Evolutionary conservation across 495 filamentous ascomycete genomes (phyloP).

Genomic region (Neurospora africana): DNA sequence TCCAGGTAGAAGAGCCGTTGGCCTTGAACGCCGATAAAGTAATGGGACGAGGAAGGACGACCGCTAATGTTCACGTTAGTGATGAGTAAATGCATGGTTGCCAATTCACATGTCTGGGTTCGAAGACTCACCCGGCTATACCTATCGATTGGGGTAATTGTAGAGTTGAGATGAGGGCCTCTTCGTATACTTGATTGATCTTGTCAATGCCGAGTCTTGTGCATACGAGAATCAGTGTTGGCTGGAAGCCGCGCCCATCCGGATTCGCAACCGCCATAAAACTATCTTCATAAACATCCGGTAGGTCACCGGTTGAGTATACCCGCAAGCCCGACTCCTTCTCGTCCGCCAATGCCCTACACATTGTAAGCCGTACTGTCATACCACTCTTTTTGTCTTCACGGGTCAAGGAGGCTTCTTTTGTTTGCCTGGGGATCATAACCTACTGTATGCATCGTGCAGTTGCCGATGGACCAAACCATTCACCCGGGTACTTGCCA

Average conservation of each 20-base stretch:
- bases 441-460: conserved; percentile 90
- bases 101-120: neutral
- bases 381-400: neutral
- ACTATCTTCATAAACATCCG: conserved; percentile 84
- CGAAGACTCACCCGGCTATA: conserved; percentile 74
- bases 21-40: conserved; percentile 93
- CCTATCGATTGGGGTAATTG: conserved; percentile 85
- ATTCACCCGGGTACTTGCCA: conserved; percentile 91
- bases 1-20: conserved; percentile 89
- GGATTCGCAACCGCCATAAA: conserved; percentile 65
- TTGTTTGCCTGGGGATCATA: neutral
- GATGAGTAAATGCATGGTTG: neutral
- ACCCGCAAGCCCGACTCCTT: conserved; percentile 55
- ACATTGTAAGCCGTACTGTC: conserved; percentile 15
- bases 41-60: conserved; percentile 88
- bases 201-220: conserved; percentile 86
- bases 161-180: conserved; percentile 69
- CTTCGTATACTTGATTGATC: conserved; percentile 86
- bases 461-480: conserved; percentile 98
- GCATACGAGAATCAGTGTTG: conserved; percentile 81
- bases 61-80: conserved; percentile 44
- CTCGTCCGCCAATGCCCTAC: conserved; percentile 60
- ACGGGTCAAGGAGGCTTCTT: neutral
- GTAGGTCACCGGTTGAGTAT: conserved; percentile 80
- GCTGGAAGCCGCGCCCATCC: conserved; percentile 54